Evolutionary conservation across 148 eudicot genomes (phyloP).

Genomic region (Rhododendron vialii): DNA sequence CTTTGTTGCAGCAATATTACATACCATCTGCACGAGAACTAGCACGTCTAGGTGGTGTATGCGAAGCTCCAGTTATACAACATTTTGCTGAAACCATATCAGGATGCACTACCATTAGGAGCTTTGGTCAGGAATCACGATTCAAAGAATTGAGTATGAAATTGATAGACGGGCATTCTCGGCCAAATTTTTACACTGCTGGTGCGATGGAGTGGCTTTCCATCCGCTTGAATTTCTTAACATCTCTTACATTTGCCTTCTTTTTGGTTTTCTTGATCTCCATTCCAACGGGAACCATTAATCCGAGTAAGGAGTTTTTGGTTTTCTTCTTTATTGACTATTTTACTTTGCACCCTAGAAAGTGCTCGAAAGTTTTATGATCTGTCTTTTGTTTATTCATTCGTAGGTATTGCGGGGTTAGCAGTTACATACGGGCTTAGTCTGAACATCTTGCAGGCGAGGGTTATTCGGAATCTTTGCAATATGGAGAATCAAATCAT

Average conservation of each 20-base stretch:
- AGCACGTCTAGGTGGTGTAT: conserved; percentile 44
- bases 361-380: background rate
- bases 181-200: conserved; percentile 40
- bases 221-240: conserved; percentile 51
- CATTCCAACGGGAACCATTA: conserved; percentile 36
- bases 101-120: conserved; percentile 52
- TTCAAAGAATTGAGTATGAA: conserved; percentile 32
- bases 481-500: conserved; percentile 52
- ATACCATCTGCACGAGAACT: conserved; percentile 62
- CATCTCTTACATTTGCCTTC: conserved; percentile 40
- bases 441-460: conserved; percentile 40
- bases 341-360: background rate
- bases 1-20: conserved; percentile 43
- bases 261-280: conserved; percentile 51
- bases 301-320: conserved; percentile 33
- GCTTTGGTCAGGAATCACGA: conserved; percentile 48
- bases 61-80: conserved; percentile 59
- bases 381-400: background rate
- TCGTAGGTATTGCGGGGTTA: conserved; percentile 54
- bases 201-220: conserved; percentile 53
- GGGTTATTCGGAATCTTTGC: conserved; percentile 38
- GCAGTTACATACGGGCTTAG: conserved; percentile 57
- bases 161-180: conserved; percentile 30
- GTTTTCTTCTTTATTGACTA: background rate
- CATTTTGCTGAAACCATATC: conserved; percentile 61